Conservation (phyloP, 148 eudicot genomes). For the Rhododendron griersonianum region DNA sequence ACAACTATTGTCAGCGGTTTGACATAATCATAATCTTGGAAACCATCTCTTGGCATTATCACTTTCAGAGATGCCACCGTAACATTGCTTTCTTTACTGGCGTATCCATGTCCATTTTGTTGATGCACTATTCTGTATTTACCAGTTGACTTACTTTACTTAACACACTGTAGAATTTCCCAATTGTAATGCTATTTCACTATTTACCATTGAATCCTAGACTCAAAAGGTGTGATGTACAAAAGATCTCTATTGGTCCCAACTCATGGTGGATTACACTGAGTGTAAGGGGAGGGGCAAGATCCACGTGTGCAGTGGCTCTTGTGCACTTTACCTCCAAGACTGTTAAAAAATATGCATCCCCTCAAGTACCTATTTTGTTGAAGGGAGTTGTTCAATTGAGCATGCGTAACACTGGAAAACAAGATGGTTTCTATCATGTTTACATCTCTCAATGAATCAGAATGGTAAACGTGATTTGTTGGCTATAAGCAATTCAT, state of each 20-base stretch:
- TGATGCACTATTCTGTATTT: background rate
- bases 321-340: background rate
- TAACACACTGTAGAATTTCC: background rate
- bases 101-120: background rate
- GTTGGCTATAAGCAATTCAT: background rate
- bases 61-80: background rate
- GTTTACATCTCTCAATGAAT: background rate
- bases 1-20: conserved; percentile 48
- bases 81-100: background rate
- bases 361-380: background rate
- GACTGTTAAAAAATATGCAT: background rate
- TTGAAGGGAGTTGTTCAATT: background rate
- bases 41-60: background rate
- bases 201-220: background rate
- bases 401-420: background rate
- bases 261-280: background rate
- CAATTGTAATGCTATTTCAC: background rate
- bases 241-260: background rate
- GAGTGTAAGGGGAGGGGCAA: background rate
- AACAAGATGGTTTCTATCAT: background rate
- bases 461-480: background rate
- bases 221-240: background rate
- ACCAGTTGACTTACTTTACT: background rate
- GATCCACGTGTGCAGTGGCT: background rate
- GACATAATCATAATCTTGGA: conserved; percentile 5